phyloP scores from a whole-genome alignment of 257 asterid genomes.

The Osmanthus fragrans region DNA sequence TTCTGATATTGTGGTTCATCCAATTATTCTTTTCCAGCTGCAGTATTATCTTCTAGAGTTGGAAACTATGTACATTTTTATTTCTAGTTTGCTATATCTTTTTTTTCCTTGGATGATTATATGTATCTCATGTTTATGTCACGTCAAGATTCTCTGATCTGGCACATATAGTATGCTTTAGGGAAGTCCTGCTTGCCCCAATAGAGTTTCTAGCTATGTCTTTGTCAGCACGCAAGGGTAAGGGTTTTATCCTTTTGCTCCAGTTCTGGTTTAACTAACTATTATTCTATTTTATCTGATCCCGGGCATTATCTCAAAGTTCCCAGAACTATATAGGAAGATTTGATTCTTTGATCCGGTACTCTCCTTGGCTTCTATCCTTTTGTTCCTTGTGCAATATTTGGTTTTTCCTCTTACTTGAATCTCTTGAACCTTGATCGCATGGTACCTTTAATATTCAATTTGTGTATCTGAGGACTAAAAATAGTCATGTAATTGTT shows the following conservation, averaged over 20 bases:
- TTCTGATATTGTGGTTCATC: too few species aligned
- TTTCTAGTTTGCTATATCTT: too few species aligned
- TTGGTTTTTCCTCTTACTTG: neutral
- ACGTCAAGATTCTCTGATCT: neutral
- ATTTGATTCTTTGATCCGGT: neutral
- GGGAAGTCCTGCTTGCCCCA: neutral
- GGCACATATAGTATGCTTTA: neutral
- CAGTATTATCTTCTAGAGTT: too few species aligned
- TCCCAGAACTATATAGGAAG: neutral
- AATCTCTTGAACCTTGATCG: neutral
- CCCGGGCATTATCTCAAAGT: neutral
- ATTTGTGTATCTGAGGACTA: neutral
- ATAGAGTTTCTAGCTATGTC: neutral
- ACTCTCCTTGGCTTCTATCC: neutral
- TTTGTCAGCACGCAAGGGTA: neutral
- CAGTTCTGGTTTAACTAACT: neutral
- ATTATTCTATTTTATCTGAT: neutral
- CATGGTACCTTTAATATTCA: neutral
- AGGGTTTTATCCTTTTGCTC: neutral
- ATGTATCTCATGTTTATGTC: too few species aligned
- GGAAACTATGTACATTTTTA: too few species aligned
- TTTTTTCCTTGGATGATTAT: too few species aligned
- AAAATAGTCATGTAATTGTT: neutral
- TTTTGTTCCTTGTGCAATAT: neutral
- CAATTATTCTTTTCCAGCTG: too few species aligned